Evolutionary conservation across 2,329 filamentous ascomycete species (phyloP), one percentile per base, ranked within the genome.

Genomic region (Penicillium sp.): DNA sequence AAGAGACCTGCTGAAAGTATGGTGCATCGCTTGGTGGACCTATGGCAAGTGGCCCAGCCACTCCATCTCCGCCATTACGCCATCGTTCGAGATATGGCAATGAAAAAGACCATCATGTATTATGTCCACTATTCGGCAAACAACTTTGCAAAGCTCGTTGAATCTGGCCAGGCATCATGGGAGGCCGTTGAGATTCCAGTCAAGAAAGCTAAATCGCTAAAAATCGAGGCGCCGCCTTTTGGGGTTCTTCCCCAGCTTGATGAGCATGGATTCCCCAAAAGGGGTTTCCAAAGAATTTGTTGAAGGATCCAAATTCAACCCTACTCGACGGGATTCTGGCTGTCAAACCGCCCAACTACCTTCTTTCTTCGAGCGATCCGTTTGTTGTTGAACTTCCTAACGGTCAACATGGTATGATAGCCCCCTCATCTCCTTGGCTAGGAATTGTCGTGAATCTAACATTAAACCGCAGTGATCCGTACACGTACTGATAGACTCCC

Each of bases 31-130:
- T 61, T 87, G 36, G 81, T 81, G 2, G 79, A 84, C 53, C 73
- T 77, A 52, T 85, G 83, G 79, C 78, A 83, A 51, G 63, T 79
- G 16, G 81, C 80, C n/a, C 84, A 87, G 61, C 84, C 84, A 25
- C 69, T 73, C 4, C 78, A 84, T 65, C 73, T 86, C 22, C 78
- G 80, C 17, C 82, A 85, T 63, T 69, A 85, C 16, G 77, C 80
- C 11, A 73, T 87, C 30, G 76, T 86, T 33, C 74, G 82, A 57
- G 83, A 85, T 52, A 80, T 78, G 6, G 73, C 75, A 2, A 73
- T 81, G 14, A 74, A 74, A 14, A 71, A 75, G 12, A 80, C 80
- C 17, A 68, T 73, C 30, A 72, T 75, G 12, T 78, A 81, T 56
- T 86, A 82, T 67, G 67, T 82, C 9, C 84, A 85, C 59, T 82